Percentiles rank a stretch among this genome's conserved stretches.
phyloP scores from a whole-genome alignment of 140 eudicot species.

The Ambrosia hybrid region DNA sequence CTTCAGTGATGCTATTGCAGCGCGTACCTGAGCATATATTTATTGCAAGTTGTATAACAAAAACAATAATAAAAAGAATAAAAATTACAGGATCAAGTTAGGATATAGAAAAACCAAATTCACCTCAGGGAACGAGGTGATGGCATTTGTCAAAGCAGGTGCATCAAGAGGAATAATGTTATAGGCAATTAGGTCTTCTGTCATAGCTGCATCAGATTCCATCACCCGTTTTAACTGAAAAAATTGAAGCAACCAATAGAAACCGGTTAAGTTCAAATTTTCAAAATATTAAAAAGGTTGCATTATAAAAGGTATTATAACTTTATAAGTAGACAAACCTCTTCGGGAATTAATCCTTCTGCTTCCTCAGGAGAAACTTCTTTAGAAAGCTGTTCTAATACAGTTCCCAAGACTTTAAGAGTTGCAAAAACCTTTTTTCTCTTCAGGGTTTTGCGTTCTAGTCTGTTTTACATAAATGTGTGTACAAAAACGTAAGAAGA shows the following conservation, averaged over 20 bases:
- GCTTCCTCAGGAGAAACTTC: constrained; percentile 95
- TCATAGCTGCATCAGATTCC: constrained; percentile 94
- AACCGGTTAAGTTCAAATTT: not conserved
- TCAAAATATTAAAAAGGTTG: not conserved
- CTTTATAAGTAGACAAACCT: constrained; percentile 50
- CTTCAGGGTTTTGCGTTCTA: constrained; percentile 85
- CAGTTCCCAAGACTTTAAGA: constrained; percentile 85
- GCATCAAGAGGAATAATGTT: constrained; percentile 96
- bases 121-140: constrained; percentile 77
- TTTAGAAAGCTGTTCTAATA: constrained; percentile 73
- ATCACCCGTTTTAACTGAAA: constrained; percentile 72
- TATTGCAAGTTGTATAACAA: not conserved
- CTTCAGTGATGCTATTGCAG: constrained; percentile 73
- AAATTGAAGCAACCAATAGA: constrained; percentile 14
- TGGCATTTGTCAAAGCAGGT: constrained; percentile 65
- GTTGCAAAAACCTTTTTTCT: constrained; percentile 94
- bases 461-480: constrained; percentile 36
- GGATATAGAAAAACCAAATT: constrained; percentile 20
- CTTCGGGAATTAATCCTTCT: constrained; percentile 70
- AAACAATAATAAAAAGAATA: not conserved
- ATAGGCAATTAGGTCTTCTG: constrained; percentile 85
- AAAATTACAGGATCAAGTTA: not conserved
- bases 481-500: not conserved
- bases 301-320: not conserved
- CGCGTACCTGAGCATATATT: constrained; percentile 64